Base-by-base conservation (phyloP, 192 early-diverging fungal species). In the Geranomyces variabilis region DNA sequence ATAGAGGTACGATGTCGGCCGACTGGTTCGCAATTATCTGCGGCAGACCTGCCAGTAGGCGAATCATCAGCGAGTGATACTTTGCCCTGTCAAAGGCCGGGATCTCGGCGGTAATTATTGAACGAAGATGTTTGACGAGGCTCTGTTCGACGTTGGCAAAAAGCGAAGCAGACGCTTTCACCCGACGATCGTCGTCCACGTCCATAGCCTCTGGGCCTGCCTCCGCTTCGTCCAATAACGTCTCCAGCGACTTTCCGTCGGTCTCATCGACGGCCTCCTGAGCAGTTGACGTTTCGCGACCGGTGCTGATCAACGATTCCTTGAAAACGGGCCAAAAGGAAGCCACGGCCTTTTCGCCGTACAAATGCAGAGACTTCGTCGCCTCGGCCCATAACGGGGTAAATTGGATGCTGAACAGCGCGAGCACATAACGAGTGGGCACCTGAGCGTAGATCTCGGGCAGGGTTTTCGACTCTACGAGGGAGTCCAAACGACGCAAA, bases 341-440 rank as follows among this genome's bases (percentile, higher is more conserved):
- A 22, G 13, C 22, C 30, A 55, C 5, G 22, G n/a, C 61, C 30
- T 21, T 30, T 14, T 63, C 8, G 6, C 46, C 63, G 43, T 45
- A n/a, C 19, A 56, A 9, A 28, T 31, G 34, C 31, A 75, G 36
- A 15, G 65, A 43, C 68, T 81, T 83, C 19, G 81, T 88, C 15
- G 85, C 89, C 67, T 95, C 92, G 10, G 90, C 73, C 93, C 94
- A 96, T 19, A 97, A 69, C 7, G 91, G 88, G 30, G 86, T 87
- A 56, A 98, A 92, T 73, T 94, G 93, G 44, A 92, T 85, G 14
- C 90, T 89, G 36, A 95, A 83, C 44, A 92, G 79, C 19, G 87
- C 90, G 36, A 96, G 77, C 65, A 87, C 75, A 31, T 89, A 82
- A 47, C 86, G 86, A 60, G 89, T 81, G 24, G 90, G 81, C 19